Percentiles rank a stretch among this genome's conserved stretches.
phyloP scores from a whole-genome alignment of 129 eudicot species.

The Artemisia annua region DNA sequence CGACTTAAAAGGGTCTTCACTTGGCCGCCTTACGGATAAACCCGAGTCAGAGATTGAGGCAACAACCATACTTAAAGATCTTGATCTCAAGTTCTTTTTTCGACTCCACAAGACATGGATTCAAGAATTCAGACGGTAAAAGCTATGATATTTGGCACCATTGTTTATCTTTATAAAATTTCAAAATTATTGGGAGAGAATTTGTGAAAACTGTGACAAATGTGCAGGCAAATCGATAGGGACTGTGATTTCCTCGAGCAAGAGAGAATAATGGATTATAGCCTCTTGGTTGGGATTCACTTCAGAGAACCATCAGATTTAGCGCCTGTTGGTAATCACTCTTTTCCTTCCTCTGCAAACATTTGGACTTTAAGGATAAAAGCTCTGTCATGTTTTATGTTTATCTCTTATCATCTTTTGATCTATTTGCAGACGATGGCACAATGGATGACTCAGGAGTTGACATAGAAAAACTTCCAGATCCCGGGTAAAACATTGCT shows the following conservation, averaged over 20 bases:
- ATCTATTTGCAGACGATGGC: constrained; percentile 37
- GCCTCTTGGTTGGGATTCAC: constrained; percentile 88
- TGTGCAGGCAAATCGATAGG: constrained; percentile 79
- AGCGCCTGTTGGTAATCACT: constrained; percentile 35
- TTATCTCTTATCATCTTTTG: neutral
- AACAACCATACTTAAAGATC: constrained; percentile 88
- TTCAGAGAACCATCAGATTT: constrained; percentile 59
- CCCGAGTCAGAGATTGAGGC: constrained; percentile 89
- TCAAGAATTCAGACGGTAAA: constrained; percentile 78
- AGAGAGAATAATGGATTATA: constrained; percentile 95
- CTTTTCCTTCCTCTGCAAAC: neutral
- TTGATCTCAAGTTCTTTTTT: constrained; percentile 87
- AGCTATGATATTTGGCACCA: neutral
- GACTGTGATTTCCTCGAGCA: constrained; percentile 93
- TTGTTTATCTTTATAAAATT: neutral
- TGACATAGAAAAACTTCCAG: constrained; percentile 59
- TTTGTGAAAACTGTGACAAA: neutral
- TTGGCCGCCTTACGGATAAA: constrained; percentile 88
- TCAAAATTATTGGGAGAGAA: neutral
- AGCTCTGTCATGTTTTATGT: neutral
- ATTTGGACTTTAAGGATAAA: neutral
- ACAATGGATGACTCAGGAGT: constrained; percentile 46
- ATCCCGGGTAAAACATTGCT: constrained; percentile 63
- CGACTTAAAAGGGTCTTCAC: constrained; percentile 98
- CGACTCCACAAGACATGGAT: constrained; percentile 81